Evolutionary conservation across 305 asterid genomes (phyloP), one percentile per base, ranked within the genome.

Genomic region (Petunia hybrid): DNA sequence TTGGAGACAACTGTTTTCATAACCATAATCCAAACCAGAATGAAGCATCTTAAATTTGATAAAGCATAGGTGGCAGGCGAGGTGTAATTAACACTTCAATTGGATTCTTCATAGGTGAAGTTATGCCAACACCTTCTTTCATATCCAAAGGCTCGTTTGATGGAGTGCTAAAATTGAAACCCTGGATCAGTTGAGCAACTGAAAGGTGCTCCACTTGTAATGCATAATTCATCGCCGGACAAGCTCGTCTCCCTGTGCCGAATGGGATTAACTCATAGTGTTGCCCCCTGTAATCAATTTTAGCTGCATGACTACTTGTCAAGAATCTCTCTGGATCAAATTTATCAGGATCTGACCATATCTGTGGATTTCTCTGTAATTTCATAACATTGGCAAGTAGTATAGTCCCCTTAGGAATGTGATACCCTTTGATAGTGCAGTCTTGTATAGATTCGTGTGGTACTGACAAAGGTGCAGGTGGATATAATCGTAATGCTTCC

Each of bases 301-400:
- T 51, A 1, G 70, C 42, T 0, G 78, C 78, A 22, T 22, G 31
- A 22, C 31, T 22, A 56, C 79, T 85, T 0, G 82, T 31, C 9
- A 82, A 14, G 62, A 89, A 89, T 38, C 90, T 85, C 22, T 89
- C 88, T 0, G 92, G 90, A 43, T 69, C 55, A 43, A 89, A 89
- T 57, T 81, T 80, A 0, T 89, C 80, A 0, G 89, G 89, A 1
- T 83, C 39, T 2, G 68, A n/a, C 80, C 80, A 76, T 1, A 76
- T 22, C 5, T 61, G 80, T 4, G 80, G 68, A 38, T 76, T 69
- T 40, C 76, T 8, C 10, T 76, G 80, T 41, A 76, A 39, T 39
- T 76, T 76, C 80, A 67, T 56, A 39, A 56, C 31, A n/a, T 76
- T 76, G 40, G 40, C 68, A 3, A 56, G 59, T n/a, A 76, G 41